phyloP scores from a whole-genome alignment of 1,139 yeast genomes.

The Pichia inconspicua region DNA sequence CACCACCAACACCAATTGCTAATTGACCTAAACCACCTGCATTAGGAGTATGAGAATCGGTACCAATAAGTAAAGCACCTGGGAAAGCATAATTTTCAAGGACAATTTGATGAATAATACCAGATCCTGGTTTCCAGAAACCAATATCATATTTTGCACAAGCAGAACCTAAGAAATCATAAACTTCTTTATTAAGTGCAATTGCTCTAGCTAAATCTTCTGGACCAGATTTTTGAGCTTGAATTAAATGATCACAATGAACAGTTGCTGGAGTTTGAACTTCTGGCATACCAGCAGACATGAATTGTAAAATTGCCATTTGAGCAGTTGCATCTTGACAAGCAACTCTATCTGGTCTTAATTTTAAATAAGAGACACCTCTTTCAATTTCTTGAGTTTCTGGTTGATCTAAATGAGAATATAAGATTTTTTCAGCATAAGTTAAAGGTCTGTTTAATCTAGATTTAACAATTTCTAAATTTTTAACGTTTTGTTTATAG shows the following conservation, averaged over 20 bases:
- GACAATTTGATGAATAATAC: conserved; percentile 96
- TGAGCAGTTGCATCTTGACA: conserved; percentile 99
- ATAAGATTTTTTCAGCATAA: conserved; percentile 92
- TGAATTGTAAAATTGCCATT: conserved; percentile 97
- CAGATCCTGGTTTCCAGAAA: conserved; percentile 99
- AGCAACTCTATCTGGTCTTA: conserved; percentile 98
- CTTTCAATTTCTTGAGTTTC: conserved; percentile 92
- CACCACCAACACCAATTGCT: conserved; percentile 99
- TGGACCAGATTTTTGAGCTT: conserved; percentile 91
- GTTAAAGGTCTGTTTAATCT: conserved; percentile 92
- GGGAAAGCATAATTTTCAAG: conserved; percentile 98
- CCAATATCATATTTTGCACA: conserved; percentile 98
- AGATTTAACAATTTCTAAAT: conserved; percentile 75
- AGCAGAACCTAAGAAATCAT: conserved; percentile 87
- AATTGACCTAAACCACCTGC: conserved; percentile 99
- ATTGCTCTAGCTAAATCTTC: conserved; percentile 92
- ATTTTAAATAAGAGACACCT: conserved; percentile 92
- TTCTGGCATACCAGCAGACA: conserved; percentile 92
- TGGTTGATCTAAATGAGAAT: conserved; percentile 95
- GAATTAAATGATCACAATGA: conserved; percentile 98
- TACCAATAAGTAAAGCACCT: conserved; percentile 95
- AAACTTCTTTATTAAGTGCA: conserved; percentile 90
- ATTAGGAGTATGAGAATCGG: conserved; percentile 98
- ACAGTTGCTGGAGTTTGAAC: conserved; percentile 97
- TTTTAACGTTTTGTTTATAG: conserved; percentile 74